Evolutionary conservation across 2,329 filamentous ascomycete species (phyloP), one percentile per base, ranked within the genome.

Genomic region (Ascomycota sp.): DNA sequence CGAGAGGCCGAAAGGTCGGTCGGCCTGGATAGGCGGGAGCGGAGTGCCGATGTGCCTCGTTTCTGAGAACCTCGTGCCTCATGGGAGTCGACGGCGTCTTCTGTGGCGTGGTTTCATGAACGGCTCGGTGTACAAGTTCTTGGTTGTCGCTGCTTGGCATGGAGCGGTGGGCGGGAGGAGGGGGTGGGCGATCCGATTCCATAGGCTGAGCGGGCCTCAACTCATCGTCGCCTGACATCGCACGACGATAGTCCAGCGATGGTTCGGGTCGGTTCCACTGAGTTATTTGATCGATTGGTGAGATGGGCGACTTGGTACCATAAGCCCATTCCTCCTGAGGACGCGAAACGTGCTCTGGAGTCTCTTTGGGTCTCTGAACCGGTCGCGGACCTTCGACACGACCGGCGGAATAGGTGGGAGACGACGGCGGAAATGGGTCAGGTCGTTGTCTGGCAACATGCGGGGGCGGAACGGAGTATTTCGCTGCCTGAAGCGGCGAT

Each of bases 31-130:
- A 69, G 1, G 59, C 49, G 3, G 56, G 46, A 11, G 52, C 43
- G 0, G 65, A 64, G 25, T 63, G 52, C 25, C 67, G 55, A 41
- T 70, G 66, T 4, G 67, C 66, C 41, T 69, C 65, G 31, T 50
- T 65, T 34, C 61, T 57, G 36, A 71, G 43, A 8, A 71, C 65
- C 32, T 70, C 66, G 26, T 69, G 64, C 32, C 65, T 57, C 63
- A 72, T 70, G 2, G 54, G 54, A 52, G 65, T 63, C 2, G 54
- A 52, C 2, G 52, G 52, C 2, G 50, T 48, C 40, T 62, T 64
- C 24, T 50, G 51, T 12, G 53, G 44, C 3, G 53, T 46, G 4
- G 43, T 35, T 20, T 66, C 62, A 32, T 50, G 56, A 27, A 47
- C 49, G 29, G 42, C 43, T 29, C 58, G 56, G 19, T 53, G 49